Evolutionary conservation across 2,329 filamentous ascomycete genomes (phyloP).

Genomic region (Penicillium brasilianum): DNA sequence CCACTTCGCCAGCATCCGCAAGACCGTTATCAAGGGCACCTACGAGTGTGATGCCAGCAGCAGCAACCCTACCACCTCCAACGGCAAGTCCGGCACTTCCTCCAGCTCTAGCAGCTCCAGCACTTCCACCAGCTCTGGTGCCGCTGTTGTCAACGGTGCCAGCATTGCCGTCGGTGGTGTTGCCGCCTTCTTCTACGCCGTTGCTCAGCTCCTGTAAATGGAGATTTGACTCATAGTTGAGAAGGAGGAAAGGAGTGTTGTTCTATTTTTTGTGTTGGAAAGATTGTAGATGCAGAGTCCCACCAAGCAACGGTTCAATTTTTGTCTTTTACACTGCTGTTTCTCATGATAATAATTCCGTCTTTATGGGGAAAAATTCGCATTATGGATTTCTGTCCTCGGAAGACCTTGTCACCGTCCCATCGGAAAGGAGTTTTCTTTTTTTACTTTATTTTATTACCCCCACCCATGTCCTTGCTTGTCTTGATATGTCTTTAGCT

Average conservation of each 20-base stretch:
- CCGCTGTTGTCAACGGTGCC: constrained; percentile 42
- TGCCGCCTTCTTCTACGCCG: constrained; percentile 51
- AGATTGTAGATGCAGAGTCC: constrained; percentile 43
- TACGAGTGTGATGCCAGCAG: constrained; percentile 51
- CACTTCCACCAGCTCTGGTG: constrained; percentile 43
- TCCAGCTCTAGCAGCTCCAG: constrained; percentile 28
- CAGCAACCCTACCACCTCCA: constrained; percentile 43
- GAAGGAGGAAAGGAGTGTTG: constrained; percentile 29
- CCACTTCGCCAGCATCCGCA: constrained; percentile 53
- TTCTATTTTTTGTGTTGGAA: constrained; percentile 39
- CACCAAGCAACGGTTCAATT: constrained; percentile 42
- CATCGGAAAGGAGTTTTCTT: constrained; percentile 31
- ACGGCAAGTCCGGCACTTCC: constrained; percentile 40
- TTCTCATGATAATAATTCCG: constrained; percentile 52
- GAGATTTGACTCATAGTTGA: constrained; percentile 36
- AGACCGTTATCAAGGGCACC: constrained; percentile 52
- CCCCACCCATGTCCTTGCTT: constrained; percentile 18
- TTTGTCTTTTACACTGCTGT: constrained; percentile 40
- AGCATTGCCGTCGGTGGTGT: constrained; percentile 48
- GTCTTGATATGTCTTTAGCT: constrained; percentile 26
- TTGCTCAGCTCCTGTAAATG: constrained; percentile 55
- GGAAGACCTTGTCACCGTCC: constrained; percentile 23
- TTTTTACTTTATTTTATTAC: constrained; percentile 23
- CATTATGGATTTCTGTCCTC: constrained; percentile 32
- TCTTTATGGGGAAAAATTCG: constrained; percentile 41